Percentiles rank a stretch among this genome's conserved stretches.
These are phyloP conservation scores for Kodamaea fukazawae DNA, from an alignment of 805 yeast genomes.

Conservation along the genomic window DNA sequence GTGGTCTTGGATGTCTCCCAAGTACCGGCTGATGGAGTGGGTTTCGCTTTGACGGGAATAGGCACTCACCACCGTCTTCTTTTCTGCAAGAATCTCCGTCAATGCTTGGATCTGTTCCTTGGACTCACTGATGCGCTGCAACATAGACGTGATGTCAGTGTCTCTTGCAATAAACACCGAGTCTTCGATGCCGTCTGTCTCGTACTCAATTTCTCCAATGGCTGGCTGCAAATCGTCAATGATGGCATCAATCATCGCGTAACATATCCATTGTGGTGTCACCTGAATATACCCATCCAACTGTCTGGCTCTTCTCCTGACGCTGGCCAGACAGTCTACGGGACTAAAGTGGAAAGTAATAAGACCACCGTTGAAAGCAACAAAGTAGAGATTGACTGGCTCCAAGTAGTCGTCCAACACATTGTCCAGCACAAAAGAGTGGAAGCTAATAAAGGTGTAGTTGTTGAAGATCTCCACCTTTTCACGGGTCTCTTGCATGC, in stretches of 20 bases:
- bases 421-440: slow-evolving; percentile 20
- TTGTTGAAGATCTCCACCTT: slow-evolving; percentile 21
- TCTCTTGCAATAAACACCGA: slow-evolving; percentile 80
- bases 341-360: slow-evolving; percentile 60
- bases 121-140: slow-evolving; percentile 74
- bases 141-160: slow-evolving; percentile 71
- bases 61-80: not conserved
- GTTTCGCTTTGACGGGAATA: slow-evolving; percentile 33
- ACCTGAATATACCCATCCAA: slow-evolving; percentile 75
- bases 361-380: slow-evolving; percentile 59
- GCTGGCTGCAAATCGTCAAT: slow-evolving; percentile 85
- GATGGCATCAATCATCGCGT: slow-evolving; percentile 79
- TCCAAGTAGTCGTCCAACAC: slow-evolving; percentile 82
- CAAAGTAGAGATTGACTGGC: slow-evolving; percentile 71
- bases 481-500: slow-evolving; percentile 23
- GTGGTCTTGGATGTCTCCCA: slow-evolving; percentile 97
- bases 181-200: slow-evolving; percentile 80
- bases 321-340: no score
- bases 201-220: slow-evolving; percentile 71
- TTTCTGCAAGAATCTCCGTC: not conserved
- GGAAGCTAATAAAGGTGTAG: slow-evolving; percentile 22
- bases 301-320: no score
- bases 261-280: slow-evolving; percentile 78
- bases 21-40: slow-evolving; percentile 50
- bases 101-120: not conserved